Conservation (phyloP, 352 stramenopile genomes). For the Pilasporangium apinafurcum region DNA sequence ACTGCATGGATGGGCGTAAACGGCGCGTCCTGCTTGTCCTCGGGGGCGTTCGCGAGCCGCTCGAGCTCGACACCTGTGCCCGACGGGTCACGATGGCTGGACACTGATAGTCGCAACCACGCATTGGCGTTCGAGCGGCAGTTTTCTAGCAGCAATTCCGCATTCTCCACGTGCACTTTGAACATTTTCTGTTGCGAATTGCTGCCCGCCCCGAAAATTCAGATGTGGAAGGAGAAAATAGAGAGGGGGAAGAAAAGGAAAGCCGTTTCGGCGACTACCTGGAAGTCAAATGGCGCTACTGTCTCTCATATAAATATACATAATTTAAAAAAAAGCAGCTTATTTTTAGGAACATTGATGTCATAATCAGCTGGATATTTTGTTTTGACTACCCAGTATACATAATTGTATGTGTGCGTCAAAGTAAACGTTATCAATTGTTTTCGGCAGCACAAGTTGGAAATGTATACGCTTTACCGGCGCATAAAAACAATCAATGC, state of each 20-base stretch:
- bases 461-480: too few species aligned
- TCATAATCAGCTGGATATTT: too few species aligned
- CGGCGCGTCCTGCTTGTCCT: slow-evolving; percentile 23
- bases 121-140: slow-evolving; percentile 57
- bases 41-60: slow-evolving; percentile 32
- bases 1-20: slow-evolving; percentile 39
- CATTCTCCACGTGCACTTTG: slow-evolving; percentile 65
- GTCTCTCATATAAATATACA: neutral
- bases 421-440: too few species aligned
- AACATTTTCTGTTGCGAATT: slow-evolving; percentile 38
- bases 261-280: neutral
- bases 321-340: neutral
- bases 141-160: slow-evolving; percentile 75
- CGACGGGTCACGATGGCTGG: neutral
- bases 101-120: slow-evolving; percentile 46
- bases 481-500: too few species aligned
- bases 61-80: slow-evolving; percentile 31
- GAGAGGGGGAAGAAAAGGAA: neutral
- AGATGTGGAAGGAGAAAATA: neutral
- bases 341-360: neutral
- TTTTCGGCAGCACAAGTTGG: too few species aligned
- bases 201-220: neutral
- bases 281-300: slow-evolving; percentile 1
- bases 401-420: too few species aligned
- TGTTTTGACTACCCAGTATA: too few species aligned